Base-by-base conservation (phyloP, 495 filamentous ascomycete species). In the Pseudoneurospora amorphoporcata region DNA sequence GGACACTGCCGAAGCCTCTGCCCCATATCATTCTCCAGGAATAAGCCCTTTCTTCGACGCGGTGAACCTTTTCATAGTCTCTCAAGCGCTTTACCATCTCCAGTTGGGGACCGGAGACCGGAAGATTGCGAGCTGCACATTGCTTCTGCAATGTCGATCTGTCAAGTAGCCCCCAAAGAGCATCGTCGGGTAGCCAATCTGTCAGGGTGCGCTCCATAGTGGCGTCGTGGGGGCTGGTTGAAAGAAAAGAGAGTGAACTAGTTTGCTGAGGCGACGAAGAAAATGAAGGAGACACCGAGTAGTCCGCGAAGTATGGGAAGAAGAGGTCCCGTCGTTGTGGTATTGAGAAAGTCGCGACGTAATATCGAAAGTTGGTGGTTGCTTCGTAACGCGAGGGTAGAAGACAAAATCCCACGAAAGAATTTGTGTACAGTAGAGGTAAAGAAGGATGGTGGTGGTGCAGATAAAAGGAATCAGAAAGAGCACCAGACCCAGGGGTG, bases 61-160 rank as follows among this genome's bases (percentile, higher is more conserved):
- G 1, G 19, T 0, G 1, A 10, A 6, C 0, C n/a, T 10, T 1
- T 32, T 32, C n/a, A 29, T 58, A 29, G 2, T 7, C 4, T 23
- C 29, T 2, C 10, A 32, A 14, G 1, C 10, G 47, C 10, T 32
- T 1, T 3, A 32, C 19, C 47, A 32, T 58, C n/a, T 23, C n/a
- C 8, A 0, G 19, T 0, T 9, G 1, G 43, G 3, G 0, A 4
- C 43, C 43, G 17, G 3, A 2, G 43, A 10, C 8, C 14, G 12
- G 9, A 58, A 58, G 9, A 0, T 32, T 32, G 47, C 47, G 47
- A 12, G 23, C 47, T 16, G 4, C 4, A 29, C 47, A 58, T 1
- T 4, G 23, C 4, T 29, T 1, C 1, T 16, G 0, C 1, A 47
- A 3, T 10, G n/a, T 47, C 17, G 19, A 29, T 1, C n/a, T 23